Evolutionary conservation across 345 rosid genomes (phyloP).

Genomic region (Lumnitzera littorea): DNA sequence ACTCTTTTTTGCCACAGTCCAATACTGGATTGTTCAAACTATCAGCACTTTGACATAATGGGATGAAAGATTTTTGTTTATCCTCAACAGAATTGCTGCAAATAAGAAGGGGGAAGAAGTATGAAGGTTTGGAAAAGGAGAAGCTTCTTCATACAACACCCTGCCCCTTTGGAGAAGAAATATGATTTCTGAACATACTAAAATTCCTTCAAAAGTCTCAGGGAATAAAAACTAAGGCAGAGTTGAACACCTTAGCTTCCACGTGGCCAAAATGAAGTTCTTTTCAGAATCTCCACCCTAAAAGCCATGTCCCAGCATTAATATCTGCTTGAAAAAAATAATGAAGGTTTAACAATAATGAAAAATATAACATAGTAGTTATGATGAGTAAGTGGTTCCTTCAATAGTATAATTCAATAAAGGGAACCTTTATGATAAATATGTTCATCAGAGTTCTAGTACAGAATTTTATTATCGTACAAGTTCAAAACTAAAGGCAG

Average conservation of each 20-base stretch:
- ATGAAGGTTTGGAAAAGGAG: no score
- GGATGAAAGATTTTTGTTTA: not conserved
- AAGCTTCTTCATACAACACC: no score
- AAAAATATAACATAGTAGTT: not conserved
- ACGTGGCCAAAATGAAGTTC: constrained; percentile 43
- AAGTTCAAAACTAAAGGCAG: no score
- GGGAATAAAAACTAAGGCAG: not conserved
- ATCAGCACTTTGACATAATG: not conserved
- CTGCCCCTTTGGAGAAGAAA: no score
- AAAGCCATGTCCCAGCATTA: not conserved
- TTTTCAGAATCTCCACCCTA: constrained; percentile 30
- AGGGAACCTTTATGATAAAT: not conserved
- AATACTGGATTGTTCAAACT: not conserved
- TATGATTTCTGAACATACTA: no score
- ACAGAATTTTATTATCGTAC: no score
- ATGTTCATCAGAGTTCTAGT: no score
- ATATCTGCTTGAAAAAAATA: not conserved
- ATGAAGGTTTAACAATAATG: constrained; percentile 1
- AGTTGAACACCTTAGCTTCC: constrained; percentile 67
- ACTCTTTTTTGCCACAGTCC: no score
- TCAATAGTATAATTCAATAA: not conserved
- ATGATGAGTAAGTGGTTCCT: not conserved
- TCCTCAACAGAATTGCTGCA: no score
- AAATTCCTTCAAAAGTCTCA: not conserved
- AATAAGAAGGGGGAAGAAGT: no score